phyloP scores from a whole-genome alignment of 176 grass and related monocot species.

The Pharus latifolius region DNA sequence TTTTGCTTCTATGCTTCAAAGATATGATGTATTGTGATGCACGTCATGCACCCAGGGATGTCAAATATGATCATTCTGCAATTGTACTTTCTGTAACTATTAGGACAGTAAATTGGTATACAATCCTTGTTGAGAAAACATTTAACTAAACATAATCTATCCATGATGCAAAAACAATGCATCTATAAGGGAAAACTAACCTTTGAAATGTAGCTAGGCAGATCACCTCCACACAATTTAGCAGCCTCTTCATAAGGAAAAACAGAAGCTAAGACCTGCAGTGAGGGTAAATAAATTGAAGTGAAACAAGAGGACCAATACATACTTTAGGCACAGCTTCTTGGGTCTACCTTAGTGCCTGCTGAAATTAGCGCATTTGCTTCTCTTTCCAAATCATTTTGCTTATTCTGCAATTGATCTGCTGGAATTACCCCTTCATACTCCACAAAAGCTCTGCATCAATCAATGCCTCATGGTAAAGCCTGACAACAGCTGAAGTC shows the following conservation, averaged over 20 bases:
- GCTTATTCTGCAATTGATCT: conserved; percentile 45
- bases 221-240: conserved; percentile 57
- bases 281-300: neutral
- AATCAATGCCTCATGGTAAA: neutral
- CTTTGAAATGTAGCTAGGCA: conserved; percentile 79
- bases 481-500: neutral
- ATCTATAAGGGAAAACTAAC: conserved; percentile 15
- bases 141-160: neutral
- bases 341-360: conserved; percentile 50
- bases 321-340: neutral
- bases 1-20: neutral
- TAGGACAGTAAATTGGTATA: neutral
- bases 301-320: neutral
- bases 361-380: conserved; percentile 58
- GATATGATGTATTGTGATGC: neutral
- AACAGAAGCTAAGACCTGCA: conserved; percentile 62
- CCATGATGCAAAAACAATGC: neutral
- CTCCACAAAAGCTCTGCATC: conserved; percentile 54
- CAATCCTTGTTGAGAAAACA: neutral
- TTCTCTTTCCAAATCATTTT: conserved; percentile 56
- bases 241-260: conserved; percentile 69
- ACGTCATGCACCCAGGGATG: neutral
- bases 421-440: conserved; percentile 61
- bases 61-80: neutral
- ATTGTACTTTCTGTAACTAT: too few species aligned